Base-by-base conservation (phyloP, 768 basidiomycete genomes). In the Mrakia gelida region DNA sequence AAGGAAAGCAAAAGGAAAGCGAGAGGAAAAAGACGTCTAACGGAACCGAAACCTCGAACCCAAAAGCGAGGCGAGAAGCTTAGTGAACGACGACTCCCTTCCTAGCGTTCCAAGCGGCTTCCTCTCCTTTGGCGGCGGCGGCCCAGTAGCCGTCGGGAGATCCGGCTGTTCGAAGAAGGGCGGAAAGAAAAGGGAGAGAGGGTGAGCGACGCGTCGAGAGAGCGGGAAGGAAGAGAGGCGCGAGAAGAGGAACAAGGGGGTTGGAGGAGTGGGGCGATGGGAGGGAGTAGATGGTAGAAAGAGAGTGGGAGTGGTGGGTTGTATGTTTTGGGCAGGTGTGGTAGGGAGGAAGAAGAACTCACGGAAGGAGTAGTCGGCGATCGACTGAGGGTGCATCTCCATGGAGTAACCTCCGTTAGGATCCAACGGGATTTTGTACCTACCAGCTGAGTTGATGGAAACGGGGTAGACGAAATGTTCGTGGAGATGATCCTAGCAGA, bases 391-490 rank as follows among this genome's bases (percentile, higher is more conserved):
- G 83, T 89, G 87, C 90, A 98, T 95, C 86, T 95, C 92, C 83
- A 97, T 95, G 90, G 90, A 91, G 85, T 94, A 94, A 1, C 94
- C 94, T 81, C 92, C 94, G 26, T 87, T 84, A 0, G 92, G 87
- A 81, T 92, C 89, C 77, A 81, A 85, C 0, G 94, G 94, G 6
- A 95, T 92, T 81, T 94, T 95, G 85, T 97, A 98, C 59, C 93
- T 87, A 59, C 95, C 95, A 23, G 88, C 88, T 2, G 85, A 80
- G 85, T 95, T 97, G 86, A 98, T 93, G 26, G 92, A 91, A 81
- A 92, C 93, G 2, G 94, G 94, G 79, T 90, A 90, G 62, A 91
- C 86, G 85, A 97, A 98, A 83, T 97, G 92, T 82, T 98, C 94
- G 85, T 98, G 95, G 56, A 98, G 87, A 84, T 97, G 95, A 23